Evolutionary conservation across 495 filamentous ascomycete species (phyloP).

Genomic region (Aspergillus ellipticus): DNA sequence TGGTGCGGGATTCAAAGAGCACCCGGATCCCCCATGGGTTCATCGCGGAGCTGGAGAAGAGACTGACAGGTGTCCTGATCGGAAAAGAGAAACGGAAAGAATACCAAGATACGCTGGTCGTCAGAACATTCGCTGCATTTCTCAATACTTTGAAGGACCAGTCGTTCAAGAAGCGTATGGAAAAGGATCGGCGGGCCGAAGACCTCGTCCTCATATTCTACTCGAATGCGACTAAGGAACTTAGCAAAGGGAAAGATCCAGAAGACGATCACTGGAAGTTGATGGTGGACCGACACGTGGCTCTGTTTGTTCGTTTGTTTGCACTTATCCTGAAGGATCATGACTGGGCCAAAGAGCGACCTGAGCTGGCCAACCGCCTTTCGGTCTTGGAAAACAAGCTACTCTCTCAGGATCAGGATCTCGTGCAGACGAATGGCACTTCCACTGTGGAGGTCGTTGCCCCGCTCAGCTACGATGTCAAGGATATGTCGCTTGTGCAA

Average conservation of each 20-base stretch:
- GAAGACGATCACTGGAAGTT: slow-evolving; percentile 91
- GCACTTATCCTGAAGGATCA: slow-evolving; percentile 73
- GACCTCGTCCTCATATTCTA: slow-evolving; percentile 85
- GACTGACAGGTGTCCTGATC: slow-evolving; percentile 61
- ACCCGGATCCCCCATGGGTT: slow-evolving; percentile 79
- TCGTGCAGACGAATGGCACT: slow-evolving; percentile 56
- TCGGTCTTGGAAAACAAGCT: slow-evolving; percentile 87
- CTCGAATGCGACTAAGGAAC: slow-evolving; percentile 86
- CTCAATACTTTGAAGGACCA: slow-evolving; percentile 72
- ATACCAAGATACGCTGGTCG: slow-evolving; percentile 74
- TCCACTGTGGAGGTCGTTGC: slow-evolving; percentile 69
- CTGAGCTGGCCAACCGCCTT: slow-evolving; percentile 76
- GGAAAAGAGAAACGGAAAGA: slow-evolving; percentile 69
- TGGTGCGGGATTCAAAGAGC: slow-evolving; percentile 70
- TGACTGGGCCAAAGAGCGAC: slow-evolving; percentile 73
- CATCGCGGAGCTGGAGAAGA: slow-evolving; percentile 63
- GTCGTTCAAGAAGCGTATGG: slow-evolving; percentile 70
- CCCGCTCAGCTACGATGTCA: slow-evolving; percentile 83
- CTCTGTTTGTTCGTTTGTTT: slow-evolving; percentile 88
- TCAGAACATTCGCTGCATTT: slow-evolving; percentile 76
- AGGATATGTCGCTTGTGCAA: slow-evolving; percentile 94
- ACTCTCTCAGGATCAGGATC: slow-evolving; percentile 89
- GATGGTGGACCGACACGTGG: slow-evolving; percentile 91
- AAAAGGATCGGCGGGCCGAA: slow-evolving; percentile 91
- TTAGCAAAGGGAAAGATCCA: slow-evolving; percentile 70